Evolutionary conservation across 257 asterid genomes (phyloP).

Genomic region (Euphrasia confusa): DNA sequence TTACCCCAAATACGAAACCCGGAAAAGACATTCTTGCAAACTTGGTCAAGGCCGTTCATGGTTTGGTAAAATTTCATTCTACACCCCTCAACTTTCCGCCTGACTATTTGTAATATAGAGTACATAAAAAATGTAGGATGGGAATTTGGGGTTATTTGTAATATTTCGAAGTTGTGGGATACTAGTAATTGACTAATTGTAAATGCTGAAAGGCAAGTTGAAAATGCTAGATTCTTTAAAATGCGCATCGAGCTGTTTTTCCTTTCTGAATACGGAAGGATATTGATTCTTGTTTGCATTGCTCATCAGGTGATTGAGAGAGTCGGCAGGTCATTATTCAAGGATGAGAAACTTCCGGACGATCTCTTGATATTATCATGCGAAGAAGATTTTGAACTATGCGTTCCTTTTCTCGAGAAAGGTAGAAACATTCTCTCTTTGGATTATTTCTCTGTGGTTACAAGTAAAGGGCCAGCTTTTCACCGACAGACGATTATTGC

Average conservation of each 20-base stretch:
- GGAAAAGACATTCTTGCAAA: constrained; percentile 67
- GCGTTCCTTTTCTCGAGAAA: constrained; percentile 85
- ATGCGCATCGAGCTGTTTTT: not conserved
- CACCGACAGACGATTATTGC: constrained; percentile 25
- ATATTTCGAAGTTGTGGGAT: no score
- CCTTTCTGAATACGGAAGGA: no score
- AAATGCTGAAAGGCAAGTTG: no score
- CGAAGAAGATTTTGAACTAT: constrained; percentile 77
- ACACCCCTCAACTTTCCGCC: no score
- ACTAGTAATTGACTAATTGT: no score
- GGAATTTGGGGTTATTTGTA: no score
- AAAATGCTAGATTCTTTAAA: no score
- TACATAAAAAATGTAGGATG: not conserved
- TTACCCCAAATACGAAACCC: constrained; percentile 93
- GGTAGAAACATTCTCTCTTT: constrained; percentile 39
- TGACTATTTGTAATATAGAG: no score
- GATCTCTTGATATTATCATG: constrained; percentile 80
- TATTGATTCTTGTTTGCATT: constrained; percentile 20
- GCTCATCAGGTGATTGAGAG: constrained; percentile 75
- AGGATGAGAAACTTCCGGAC: constrained; percentile 51
- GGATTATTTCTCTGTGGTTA: not conserved
- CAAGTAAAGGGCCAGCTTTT: constrained; percentile 10
- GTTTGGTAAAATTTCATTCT: constrained; percentile 43
- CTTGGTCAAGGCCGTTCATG: constrained; percentile 86
- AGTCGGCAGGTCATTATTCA: constrained; percentile 69